These are phyloP conservation scores for Neonectria faginata DNA, from an alignment of 2,329 filamentous ascomycete genomes.

Conservation along the genomic window DNA sequence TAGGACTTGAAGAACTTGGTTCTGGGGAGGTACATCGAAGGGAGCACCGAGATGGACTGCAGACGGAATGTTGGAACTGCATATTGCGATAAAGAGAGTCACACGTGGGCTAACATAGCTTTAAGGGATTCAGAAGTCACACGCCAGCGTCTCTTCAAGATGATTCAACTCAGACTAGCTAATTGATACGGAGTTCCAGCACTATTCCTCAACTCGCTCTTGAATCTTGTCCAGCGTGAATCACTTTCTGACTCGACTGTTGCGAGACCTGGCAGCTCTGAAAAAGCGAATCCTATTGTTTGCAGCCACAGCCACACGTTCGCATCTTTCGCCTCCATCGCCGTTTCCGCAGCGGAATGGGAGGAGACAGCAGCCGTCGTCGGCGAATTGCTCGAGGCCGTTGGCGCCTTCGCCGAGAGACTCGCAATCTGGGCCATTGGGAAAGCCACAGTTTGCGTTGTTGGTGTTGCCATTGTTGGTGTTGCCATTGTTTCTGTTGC, in stretches of 20 bases:
- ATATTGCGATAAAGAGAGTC: too few relatives aligned
- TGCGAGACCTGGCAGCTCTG: not conserved
- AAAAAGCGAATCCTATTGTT: not conserved
- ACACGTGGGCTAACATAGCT: too few relatives aligned
- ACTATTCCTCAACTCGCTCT: not conserved
- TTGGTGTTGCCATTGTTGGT: too few relatives aligned
- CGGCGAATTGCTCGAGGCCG: slow-evolving; percentile 21
- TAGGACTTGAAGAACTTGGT: too few relatives aligned
- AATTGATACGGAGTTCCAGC: too few relatives aligned
- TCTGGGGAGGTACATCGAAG: too few relatives aligned
- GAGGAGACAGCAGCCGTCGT: slow-evolving; percentile 22
- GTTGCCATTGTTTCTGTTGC: too few relatives aligned
- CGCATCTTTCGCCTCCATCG: slow-evolving; percentile 18
- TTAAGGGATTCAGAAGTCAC: too few relatives aligned
- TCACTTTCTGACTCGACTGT: not conserved
- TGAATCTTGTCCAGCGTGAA: not conserved
- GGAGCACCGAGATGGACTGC: too few relatives aligned
- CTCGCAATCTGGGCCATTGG: slow-evolving; percentile 18
- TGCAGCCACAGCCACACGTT: slow-evolving; percentile 9
- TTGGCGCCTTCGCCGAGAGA: slow-evolving; percentile 20
- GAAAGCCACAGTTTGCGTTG: slow-evolving; percentile 17
- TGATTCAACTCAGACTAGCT: too few relatives aligned
- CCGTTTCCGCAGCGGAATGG: slow-evolving; percentile 23
- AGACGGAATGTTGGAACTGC: too few relatives aligned
- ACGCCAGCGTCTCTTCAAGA: too few relatives aligned